Base-by-base conservation (phyloP, 495 filamentous ascomycete genomes). In the Staphylotrichum longicolle region DNA sequence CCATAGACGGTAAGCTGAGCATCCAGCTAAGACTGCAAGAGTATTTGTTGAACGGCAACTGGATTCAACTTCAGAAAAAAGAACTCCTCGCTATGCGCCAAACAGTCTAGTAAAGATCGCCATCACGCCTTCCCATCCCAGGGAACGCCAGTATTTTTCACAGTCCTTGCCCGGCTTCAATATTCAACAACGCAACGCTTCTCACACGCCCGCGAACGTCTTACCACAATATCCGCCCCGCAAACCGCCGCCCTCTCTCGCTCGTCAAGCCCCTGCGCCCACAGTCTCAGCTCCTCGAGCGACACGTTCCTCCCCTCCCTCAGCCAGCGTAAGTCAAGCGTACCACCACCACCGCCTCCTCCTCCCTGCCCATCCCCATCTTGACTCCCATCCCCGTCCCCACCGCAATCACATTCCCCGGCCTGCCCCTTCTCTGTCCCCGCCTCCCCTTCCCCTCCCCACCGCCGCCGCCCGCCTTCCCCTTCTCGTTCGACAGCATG, bases 401-500 rank as follows among this genome's bases (percentile, higher is more conserved):
- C 33, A 30, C 40, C 46, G 11, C 48, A 37, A 65, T 65, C 20
- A 65, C 62, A 35, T 65, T 65, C 10, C 63, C 65, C 1, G 15
- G 47, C 8, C 55, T 45, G 33, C 42, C n/a, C 32, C 40, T 3
- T 27, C 20, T 27, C 20, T 27, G 20, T 27, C 20, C 20, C 2
- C 41, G 5, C n/a, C 35, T 41, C 7, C 63, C 7, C 63, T 30
- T 10, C 57, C 10, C 39, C 47, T 3, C 15, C 35, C 41, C n/a
- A n/a, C 47, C 14, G 0, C 20, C 53, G 32, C 55, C 58, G 8
- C 44, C 55, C 69, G 60, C 61, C 39, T 66, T 70, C 12, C 67
- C 70, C 64, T 73, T 80, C 44, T 71, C 73, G 66, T 71, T 77
- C 7, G 73, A 78, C 47, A 98, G 74, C 20, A 98, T 88, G 27